Evolutionary conservation across 2,329 filamentous ascomycete species (phyloP).

Genomic region (Calonectria leucothoes): DNA sequence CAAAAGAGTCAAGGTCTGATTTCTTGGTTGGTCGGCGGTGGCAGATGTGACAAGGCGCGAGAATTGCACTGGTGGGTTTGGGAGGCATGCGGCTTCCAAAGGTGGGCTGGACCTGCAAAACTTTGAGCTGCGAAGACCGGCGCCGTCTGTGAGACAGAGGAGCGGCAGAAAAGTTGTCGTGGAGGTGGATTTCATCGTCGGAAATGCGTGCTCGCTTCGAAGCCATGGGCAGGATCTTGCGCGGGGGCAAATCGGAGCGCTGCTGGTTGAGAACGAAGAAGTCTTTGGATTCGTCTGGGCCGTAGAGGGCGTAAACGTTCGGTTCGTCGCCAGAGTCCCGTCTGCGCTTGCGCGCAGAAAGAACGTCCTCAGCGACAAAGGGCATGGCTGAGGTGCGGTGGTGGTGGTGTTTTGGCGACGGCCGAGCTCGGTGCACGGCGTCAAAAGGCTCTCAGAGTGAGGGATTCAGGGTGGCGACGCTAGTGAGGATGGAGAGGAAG

Average conservation of each 20-base stretch:
- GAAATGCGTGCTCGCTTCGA: slow-evolving; percentile 46
- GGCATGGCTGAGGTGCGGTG: slow-evolving; percentile 45
- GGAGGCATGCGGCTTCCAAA: slow-evolving; percentile 16
- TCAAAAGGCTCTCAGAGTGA: slow-evolving; percentile 29
- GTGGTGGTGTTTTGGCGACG: background rate
- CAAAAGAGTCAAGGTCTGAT: slow-evolving; percentile 73
- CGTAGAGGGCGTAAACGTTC: slow-evolving; percentile 40
- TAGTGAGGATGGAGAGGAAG: background rate
- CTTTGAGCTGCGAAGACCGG: slow-evolving; percentile 40
- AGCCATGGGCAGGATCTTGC: slow-evolving; percentile 45
- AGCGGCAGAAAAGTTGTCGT: slow-evolving; percentile 22
- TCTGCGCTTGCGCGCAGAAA: slow-evolving; percentile 50
- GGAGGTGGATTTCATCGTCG: slow-evolving; percentile 35
- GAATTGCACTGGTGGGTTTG: slow-evolving; percentile 38
- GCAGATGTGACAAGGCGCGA: slow-evolving; percentile 75
- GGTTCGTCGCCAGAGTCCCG: slow-evolving; percentile 44
- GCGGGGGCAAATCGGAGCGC: slow-evolving; percentile 36
- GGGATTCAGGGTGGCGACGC: background rate
- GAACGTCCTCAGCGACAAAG: slow-evolving; percentile 47
- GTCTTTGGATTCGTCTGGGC: slow-evolving; percentile 39
- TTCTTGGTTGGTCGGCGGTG: slow-evolving; percentile 73
- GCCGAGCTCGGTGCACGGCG: slow-evolving; percentile 11
- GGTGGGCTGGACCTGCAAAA: slow-evolving; percentile 33
- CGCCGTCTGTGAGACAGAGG: slow-evolving; percentile 37
- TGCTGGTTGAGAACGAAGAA: slow-evolving; percentile 43